A percentile compares a stretch with the other conserved stretches of the same genome.
Conservation (phyloP, 2,329 filamentous ascomycete genomes). For the Sarocladium oryzae region DNA sequence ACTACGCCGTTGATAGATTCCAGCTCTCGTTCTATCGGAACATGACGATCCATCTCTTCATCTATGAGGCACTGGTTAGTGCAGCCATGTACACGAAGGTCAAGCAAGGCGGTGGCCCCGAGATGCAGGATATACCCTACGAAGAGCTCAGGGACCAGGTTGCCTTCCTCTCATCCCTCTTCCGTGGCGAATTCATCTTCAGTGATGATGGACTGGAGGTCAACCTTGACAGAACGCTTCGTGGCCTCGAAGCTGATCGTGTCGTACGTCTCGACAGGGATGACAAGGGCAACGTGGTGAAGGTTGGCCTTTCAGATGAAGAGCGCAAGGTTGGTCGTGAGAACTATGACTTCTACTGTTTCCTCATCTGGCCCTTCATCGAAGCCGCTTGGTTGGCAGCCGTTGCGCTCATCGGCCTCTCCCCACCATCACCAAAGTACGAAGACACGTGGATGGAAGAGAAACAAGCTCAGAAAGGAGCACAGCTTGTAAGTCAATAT, state of each 20-base stretch:
- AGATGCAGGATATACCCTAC: conserved; percentile 73
- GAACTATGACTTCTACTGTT: conserved; percentile 98
- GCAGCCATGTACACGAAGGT: conserved; percentile 85
- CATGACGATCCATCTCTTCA: conserved; percentile 98
- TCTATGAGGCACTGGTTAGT: conserved; percentile 85
- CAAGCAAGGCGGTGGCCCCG: conserved; percentile 81
- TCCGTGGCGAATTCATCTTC: conserved; percentile 96
- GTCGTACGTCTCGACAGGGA: conserved; percentile 64
- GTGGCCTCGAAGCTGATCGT: conserved; percentile 68
- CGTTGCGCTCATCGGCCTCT: conserved; percentile 79
- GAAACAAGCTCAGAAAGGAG: conserved; percentile 70
- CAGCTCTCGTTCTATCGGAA: conserved; percentile 98
- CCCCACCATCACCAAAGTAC: conserved; percentile 57
- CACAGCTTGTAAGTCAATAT: conserved; percentile 61
- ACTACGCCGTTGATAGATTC: conserved; percentile 91
- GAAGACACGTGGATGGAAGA: conserved; percentile 73
- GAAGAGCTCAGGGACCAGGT: conserved; percentile 70
- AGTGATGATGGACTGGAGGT: conserved; percentile 72
- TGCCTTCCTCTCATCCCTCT: conserved; percentile 83
- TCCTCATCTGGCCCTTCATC: conserved; percentile 97
- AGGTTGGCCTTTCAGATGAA: conserved; percentile 65
- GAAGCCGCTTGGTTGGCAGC: conserved; percentile 90
- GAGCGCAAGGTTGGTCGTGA: conserved; percentile 78
- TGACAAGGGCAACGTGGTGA: conserved; percentile 49
- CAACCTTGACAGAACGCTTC: conserved; percentile 76